Evolutionary conservation across 306 rosid species (phyloP), one percentile per base, ranked within the genome.

Genomic region (Bauhinia variegata): DNA sequence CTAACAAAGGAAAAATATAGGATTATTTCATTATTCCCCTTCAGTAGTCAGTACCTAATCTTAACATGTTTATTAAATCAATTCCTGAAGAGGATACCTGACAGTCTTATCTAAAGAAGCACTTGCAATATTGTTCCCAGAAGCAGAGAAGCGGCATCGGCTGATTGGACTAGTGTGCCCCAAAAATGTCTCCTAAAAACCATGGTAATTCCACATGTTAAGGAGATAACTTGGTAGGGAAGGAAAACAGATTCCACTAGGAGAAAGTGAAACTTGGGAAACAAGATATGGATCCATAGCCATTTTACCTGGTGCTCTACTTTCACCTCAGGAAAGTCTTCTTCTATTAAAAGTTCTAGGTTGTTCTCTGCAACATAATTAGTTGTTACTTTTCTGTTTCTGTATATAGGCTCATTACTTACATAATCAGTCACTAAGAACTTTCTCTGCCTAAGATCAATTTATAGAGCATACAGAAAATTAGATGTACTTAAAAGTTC

Each of bases 101-200:
- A 86, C 96, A 17, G 98, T 87, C 48, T 96, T 96, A 86, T 92
- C 98, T 47, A 84, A 73, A 73, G 98, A 92, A 76, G 96, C 96
- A 71, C 98, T 92, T 57, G 98, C 96, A 76, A 92, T 88, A 75
- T 92, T 92, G 80, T 79, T 88, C 67, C 98, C 96, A 42, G 98
- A 89, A 18, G 91, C 88, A 78, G 98, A 92, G 74, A 92, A 92
- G 72, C 89, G 80, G 75, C 98, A 92, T n/a, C 96, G 71, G 72
- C 83, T 89, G 78, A 89, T 92, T 61, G 91, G 88, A 86, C 91
- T 89, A 18, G 96, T 89, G 79, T 92, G 98, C 66, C 98, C 98
- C 87, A 92, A 77, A 79, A 92, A 92, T 69, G 96, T 86, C 87
- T 92, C 98, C 98, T 92, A 63, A 39, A 81, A 77, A 83, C 61